Base-by-base conservation (phyloP, 2,329 filamentous ascomycete genomes). In the Colletotrichum zoysiae region DNA sequence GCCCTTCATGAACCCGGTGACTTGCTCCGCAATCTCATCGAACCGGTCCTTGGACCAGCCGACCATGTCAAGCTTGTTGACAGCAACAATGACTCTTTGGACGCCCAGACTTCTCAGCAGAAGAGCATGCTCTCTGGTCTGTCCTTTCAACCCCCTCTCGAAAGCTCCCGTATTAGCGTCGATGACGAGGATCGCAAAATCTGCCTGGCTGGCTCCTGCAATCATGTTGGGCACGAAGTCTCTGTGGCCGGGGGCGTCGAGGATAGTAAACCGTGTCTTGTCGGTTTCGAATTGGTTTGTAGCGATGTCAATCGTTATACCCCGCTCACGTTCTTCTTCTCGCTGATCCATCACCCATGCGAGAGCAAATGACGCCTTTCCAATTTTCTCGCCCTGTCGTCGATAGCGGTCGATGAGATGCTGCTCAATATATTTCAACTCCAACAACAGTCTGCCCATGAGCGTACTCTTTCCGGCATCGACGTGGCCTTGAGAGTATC, bases 141-240 rank as follows among this genome's bases (percentile, higher is more conserved):
- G 96, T 0, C 96, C 96, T 78, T 93, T 95, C 42, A 98, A 85
- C 0, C 96, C 97, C 4, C 94, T 95, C 80, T 99, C 96, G 75
- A 98, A 98, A 44, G 95, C 95, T 44, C 95, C 96, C 0, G 90
- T 94, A 70, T 93, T 92, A 5, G 95, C 93, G 79, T 99, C 96
- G 72, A 99, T 94, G 26, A 99, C 96, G 3, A 99, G 85, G 0
- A 99, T 92, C 0, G 95, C 96, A 81, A 98, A 96, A 80, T 99
- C 96, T 12, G 96, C 97, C 82, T 98, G 95, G 71, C 93, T 96
- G 4, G 95, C 95, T 18, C 96, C 96, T 2, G 95, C 95, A 79
- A 99, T 98, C 96, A 99, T 99, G 81, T 98, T 99, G 0, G 96
- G 96, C 26, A 99, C 95, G 79, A 98, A 99, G 79, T 99, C 96